Base-by-base conservation (phyloP, 1,284 basidiomycete genomes). In the Ganoderma lingzhi region DNA sequence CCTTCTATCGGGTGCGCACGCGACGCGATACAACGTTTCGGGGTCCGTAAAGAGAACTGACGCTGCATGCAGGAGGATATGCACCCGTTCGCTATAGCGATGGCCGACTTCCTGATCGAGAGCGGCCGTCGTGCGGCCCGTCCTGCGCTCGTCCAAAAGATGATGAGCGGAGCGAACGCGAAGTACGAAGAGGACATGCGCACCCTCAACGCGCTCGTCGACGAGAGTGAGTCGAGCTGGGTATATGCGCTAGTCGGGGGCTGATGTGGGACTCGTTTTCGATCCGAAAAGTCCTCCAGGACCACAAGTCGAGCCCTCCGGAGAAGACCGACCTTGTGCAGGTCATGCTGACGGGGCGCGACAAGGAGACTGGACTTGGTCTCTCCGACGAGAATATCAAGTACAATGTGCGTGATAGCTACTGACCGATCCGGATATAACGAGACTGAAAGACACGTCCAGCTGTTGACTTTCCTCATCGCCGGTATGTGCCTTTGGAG, bases 401-500 rank as follows among this genome's bases (percentile, higher is more conserved):
- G n/a, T 75, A 79, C 64, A 86, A 87, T 75, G 82, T 83, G 62
- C 3, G 80, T 68, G 19, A 9, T 45, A 6, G 4, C n/a, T 44
- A 35, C 30, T 63, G 1, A 2, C 12, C 3, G 2, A 32, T 37
- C 10, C 5, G 44, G 2, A 60, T 59, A 15, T 23, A n/a, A 6
- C 45, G n/a, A 4, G 19, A 15, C 42, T 51, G 9, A 48, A 2
- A 2, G 0, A 41, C n/a, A 15, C 39, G 14, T 28, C 15, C 51
- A 84, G 83, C 80, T 86, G 39, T 75, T 87, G 14, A 87, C 85
- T 0, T 87, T 87, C 80, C 76, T 87, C 15, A 85, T 87, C 55
- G 86, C 86, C 6, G 86, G 81, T 81, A 65, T 58, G 74, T 44
- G 23, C 19, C 14, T 0, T 44, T n/a, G 1, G 28, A 19, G 0